A percentile compares a stretch with the other conserved stretches of the same genome.
phyloP scores from a whole-genome alignment of 768 basidiomycete species.

The Zangia roseola region DNA sequence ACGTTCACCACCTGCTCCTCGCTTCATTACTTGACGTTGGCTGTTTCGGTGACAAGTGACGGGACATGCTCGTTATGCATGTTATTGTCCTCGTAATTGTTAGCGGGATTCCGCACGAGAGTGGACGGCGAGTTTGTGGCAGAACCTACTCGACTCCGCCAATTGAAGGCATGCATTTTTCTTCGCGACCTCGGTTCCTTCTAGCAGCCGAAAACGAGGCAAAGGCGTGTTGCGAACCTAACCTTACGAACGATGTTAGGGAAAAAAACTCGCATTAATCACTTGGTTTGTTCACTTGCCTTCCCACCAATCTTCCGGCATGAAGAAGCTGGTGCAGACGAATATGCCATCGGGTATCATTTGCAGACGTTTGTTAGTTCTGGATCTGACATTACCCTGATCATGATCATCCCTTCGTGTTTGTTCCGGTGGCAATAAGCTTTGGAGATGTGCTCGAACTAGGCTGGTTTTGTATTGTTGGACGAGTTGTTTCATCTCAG shows the following conservation, averaged over 20 bases:
- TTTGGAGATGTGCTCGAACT: constrained; percentile 7
- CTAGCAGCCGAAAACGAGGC: constrained; percentile 25
- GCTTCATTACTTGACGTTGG: background rate
- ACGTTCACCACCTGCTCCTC: background rate
- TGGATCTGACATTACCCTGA: constrained; percentile 2
- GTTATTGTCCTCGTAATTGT: background rate
- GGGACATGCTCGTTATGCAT: background rate
- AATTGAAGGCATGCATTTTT: background rate
- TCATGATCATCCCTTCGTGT: constrained; percentile 3
- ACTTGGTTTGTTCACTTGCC: background rate
- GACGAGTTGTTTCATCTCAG: background rate
- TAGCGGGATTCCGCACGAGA: background rate
- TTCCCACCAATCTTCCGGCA: constrained; percentile 1
- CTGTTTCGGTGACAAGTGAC: background rate
- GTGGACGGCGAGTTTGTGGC: background rate
- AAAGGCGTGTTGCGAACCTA: constrained; percentile 20
- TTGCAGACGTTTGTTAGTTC: background rate
- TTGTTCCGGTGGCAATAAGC: constrained; percentile 21
- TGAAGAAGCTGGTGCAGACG: background rate
- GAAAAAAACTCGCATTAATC: constrained; percentile 7
- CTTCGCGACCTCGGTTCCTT: constrained; percentile 14
- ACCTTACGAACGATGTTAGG: constrained; percentile 6
- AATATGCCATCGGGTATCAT: background rate
- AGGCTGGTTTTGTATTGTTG: constrained; percentile 2
- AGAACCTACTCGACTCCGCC: constrained; percentile 3